Percentiles rank a stretch among this genome's conserved stretches.
These are phyloP conservation scores for Capronia americana DNA, from an alignment of 2,329 filamentous ascomycete species.

Conservation along the genomic window DNA sequence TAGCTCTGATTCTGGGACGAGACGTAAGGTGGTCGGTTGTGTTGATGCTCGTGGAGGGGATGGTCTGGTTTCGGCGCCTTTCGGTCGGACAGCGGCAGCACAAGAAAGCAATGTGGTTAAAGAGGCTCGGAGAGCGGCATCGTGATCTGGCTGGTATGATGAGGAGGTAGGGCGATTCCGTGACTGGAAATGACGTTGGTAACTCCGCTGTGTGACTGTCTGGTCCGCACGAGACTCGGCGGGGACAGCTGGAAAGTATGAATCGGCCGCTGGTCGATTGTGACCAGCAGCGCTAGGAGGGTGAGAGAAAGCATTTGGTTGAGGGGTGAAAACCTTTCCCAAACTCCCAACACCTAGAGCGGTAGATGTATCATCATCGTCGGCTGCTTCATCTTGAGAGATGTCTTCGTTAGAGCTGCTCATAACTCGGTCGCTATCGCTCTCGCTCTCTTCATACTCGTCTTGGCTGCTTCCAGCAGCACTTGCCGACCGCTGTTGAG, in stretches of 20 bases:
- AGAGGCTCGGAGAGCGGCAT: conserved; percentile 88
- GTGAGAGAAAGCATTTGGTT: conserved; percentile 91
- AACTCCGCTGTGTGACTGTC: conserved; percentile 40
- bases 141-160: conserved; percentile 82
- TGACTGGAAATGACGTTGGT: conserved; percentile 31
- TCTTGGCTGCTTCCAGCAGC: conserved; percentile 78
- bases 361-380: conserved; percentile 80
- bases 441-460: conserved; percentile 93
- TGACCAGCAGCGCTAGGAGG: conserved; percentile 69
- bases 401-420: conserved; percentile 69
- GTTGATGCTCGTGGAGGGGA: conserved; percentile 29
- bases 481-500: conserved; percentile 54
- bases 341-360: conserved; percentile 73
- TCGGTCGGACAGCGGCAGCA: conserved; percentile 81
- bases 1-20: conserved; percentile 67
- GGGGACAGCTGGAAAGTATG: conserved; percentile 48
- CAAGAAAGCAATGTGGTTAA: conserved; percentile 96
- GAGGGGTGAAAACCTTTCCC: conserved; percentile 71
- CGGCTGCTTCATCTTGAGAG: conserved; percentile 45
- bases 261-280: conserved; percentile 57
- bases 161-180: conserved; percentile 55
- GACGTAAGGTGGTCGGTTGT: conserved; percentile 52
- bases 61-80: conserved; percentile 59
- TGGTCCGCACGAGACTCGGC: conserved; percentile 19
- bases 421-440: conserved; percentile 77